Evolutionary conservation across 768 basidiomycete genomes (phyloP), one percentile per base, ranked within the genome.

Genomic region (Pleurotus pulmonarius): DNA sequence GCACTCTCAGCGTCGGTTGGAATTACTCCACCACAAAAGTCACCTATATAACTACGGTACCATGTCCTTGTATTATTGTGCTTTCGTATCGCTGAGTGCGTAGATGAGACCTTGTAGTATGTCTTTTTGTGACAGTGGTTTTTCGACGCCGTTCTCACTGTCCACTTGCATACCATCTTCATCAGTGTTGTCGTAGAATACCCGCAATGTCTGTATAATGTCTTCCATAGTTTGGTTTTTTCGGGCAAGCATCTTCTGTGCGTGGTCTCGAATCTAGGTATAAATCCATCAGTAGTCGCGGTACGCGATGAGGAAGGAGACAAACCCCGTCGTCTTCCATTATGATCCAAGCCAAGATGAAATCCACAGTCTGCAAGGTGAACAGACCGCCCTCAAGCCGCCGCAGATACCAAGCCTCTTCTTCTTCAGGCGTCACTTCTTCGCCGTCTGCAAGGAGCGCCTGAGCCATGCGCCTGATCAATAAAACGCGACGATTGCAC

Each of bases 301-400:
- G 9, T 0, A 0, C 11, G 29, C 29, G 15, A 8, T 47, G 29
- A n/a, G 1, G 5, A 49, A 59, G 20, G 12, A 58, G 0, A 71
- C 90, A 56, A 73, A 97, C 97, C 38, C 96, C 97, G 63, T 98
- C 96, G 63, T 98, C 96, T 72, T 99, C 97, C 94, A 98, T 95
- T 55, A 85, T 81, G 24, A 98, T 71, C 97, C 97, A 99, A 4
- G 90, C 94, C 39, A 98, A 71, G 58, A 98, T 90, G 63, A 95
- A 98, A 69, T 98, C 96, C 40, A 93, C 82, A 15, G 87, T 93
- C 65, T 98, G 96, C 6, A 98, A 70, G 1, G 88, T 89, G 66
- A 90, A 94, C 44, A 97, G 71, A 0, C 97, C 97, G 2, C 86
- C 85, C 56, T 97, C 94, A 37, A 98, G 72, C 55, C 89, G 82